These are phyloP conservation scores for Candida sanyiensis DNA, from an alignment of 805 yeast species.

Conservation along the genomic window DNA sequence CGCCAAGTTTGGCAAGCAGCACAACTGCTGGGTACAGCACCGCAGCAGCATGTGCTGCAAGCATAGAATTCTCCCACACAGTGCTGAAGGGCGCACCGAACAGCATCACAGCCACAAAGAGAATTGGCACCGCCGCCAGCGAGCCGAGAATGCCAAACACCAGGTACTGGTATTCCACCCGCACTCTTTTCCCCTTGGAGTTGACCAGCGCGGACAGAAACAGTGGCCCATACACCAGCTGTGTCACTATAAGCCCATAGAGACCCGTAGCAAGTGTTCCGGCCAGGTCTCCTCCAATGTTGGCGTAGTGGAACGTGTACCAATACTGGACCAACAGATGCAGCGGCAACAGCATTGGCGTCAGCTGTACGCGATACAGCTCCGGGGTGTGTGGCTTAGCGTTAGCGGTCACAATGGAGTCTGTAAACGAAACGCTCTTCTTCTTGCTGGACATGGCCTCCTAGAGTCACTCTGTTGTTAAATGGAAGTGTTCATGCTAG, in stretches of 20 bases:
- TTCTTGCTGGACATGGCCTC: constrained; percentile 3
- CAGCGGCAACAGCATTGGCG: constrained; percentile 1
- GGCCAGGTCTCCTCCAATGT: neutral
- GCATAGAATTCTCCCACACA: constrained; percentile 50
- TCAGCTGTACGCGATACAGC: neutral
- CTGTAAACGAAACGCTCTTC: constrained; percentile 7
- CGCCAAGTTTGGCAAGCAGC: constrained; percentile 45
- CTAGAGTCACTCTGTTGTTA: neutral
- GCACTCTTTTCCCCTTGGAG: constrained; percentile 3
- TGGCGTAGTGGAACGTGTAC: constrained; percentile 3
- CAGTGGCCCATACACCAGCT: neutral
- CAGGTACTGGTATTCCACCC: constrained; percentile 7
- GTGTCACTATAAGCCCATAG: neutral
- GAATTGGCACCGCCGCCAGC: neutral
- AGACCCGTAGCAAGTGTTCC: neutral
- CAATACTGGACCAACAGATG: constrained; percentile 1
- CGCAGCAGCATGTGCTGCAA: constrained; percentile 57
- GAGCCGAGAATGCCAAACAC: constrained; percentile 4
- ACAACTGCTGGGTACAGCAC: constrained; percentile 62
- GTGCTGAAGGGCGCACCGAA: constrained; percentile 78
- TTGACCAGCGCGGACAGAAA: neutral
- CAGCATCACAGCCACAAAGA: constrained; percentile 40
- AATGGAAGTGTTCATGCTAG: too few relatives aligned
- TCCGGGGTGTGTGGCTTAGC: neutral
- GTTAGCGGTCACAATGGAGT: neutral